These are phyloP conservation scores for Amanita brunnescens DNA, from an alignment of 768 basidiomycete genomes.

Conservation along the genomic window DNA sequence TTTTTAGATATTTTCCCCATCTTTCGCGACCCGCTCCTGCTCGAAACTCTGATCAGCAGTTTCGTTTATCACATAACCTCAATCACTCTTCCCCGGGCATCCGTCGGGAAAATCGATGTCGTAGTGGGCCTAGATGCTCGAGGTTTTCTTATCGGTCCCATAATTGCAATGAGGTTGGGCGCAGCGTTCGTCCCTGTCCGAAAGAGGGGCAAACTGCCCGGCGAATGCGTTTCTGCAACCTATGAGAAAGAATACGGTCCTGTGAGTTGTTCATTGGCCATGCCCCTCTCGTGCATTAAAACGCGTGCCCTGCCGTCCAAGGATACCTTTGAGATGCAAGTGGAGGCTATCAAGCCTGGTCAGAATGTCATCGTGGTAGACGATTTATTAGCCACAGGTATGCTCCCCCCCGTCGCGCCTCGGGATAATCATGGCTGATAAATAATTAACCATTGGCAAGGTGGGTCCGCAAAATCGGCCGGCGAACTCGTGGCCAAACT, in stretches of 20 bases:
- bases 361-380: conserved; percentile 85
- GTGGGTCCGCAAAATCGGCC: conserved; percentile 90
- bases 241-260: conserved; percentile 92
- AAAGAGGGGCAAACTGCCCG: conserved; percentile 93
- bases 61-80: conserved; percentile 81
- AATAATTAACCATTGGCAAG: conserved; percentile 33
- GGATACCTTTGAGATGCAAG: conserved; percentile 97
- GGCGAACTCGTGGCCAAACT: conserved; percentile 78
- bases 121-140: conserved; percentile 94
- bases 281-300: background rate
- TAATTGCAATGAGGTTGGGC: conserved; percentile 82
- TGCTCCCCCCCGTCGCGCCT: conserved; percentile 12
- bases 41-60: conserved; percentile 88
- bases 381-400: conserved; percentile 94
- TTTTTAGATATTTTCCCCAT: conserved; percentile 97
- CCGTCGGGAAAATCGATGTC: conserved; percentile 72
- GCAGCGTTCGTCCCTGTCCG: conserved; percentile 95
- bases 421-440: no score
- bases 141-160: conserved; percentile 91
- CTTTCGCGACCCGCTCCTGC: conserved; percentile 74
- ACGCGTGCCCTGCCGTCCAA: conserved; percentile 19
- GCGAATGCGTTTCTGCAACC: conserved; percentile 58
- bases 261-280: conserved; percentile 32
- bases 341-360: conserved; percentile 71
- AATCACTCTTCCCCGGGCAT: conserved; percentile 53